phyloP scores from a whole-genome alignment of 768 basidiomycete genomes.

The Lactifluus piperatus region DNA sequence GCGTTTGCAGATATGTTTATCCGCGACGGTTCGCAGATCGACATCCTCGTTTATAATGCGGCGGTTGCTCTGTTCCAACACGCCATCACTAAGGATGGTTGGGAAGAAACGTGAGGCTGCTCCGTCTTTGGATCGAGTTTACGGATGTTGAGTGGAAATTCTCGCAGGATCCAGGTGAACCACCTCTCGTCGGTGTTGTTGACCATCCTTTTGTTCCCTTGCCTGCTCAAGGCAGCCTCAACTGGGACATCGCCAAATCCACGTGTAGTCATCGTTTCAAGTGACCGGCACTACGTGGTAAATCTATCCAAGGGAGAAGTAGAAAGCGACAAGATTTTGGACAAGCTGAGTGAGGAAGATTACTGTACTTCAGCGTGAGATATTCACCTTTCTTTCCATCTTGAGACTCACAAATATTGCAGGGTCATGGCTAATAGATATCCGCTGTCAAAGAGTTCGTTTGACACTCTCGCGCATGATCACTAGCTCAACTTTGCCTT shows the following conservation, averaged over 20 bases:
- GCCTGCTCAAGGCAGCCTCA: constrained; percentile 8
- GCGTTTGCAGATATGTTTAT: constrained; percentile 22
- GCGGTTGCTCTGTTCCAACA: constrained; percentile 21
- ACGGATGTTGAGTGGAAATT: not conserved
- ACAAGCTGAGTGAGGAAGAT: constrained; percentile 1
- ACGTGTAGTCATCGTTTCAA: constrained; percentile 13
- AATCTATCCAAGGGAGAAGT: not conserved
- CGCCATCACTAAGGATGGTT: constrained; percentile 25
- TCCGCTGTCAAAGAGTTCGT: constrained; percentile 11
- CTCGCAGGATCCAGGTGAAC: constrained; percentile 40
- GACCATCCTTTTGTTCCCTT: constrained; percentile 11
- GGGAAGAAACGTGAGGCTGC: constrained; percentile 24
- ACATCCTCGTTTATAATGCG: constrained; percentile 27
- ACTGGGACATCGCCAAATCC: constrained; percentile 10
- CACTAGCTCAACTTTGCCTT: not conserved
- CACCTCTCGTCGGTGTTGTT: constrained; percentile 10
- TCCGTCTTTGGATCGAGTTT: not conserved
- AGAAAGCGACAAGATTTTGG: constrained; percentile 3
- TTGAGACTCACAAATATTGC: not conserved
- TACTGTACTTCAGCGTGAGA: constrained; percentile 12
- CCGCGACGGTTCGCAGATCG: constrained; percentile 22
- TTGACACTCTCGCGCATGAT: not conserved
- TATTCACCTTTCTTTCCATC: not conserved
- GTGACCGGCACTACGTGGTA: constrained; percentile 10
- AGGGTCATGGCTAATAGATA: constrained; percentile 14